Evolutionary conservation across 2,329 filamentous ascomycete species (phyloP).

Genomic region (Epichloe aotearoae): DNA sequence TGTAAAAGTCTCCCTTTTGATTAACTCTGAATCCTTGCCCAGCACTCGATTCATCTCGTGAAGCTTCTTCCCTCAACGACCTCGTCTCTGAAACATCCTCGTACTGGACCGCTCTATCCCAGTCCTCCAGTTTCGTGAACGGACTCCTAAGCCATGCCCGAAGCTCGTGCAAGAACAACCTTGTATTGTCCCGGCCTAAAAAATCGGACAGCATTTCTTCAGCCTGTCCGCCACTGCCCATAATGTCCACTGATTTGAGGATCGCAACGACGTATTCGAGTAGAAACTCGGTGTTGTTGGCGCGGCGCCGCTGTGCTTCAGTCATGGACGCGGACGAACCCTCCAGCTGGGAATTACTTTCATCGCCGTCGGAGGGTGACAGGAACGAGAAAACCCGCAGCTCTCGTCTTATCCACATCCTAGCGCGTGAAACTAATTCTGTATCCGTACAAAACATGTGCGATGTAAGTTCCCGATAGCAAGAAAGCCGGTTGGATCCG

Average conservation of each 20-base stretch:
- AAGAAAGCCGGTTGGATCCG: constrained; percentile 65
- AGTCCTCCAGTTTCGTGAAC: constrained; percentile 55
- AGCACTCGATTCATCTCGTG: background rate
- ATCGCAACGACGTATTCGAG: constrained; percentile 79
- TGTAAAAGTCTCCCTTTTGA: constrained; percentile 16
- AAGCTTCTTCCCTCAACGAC: background rate
- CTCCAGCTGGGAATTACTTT: constrained; percentile 8
- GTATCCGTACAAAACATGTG: constrained; percentile 48
- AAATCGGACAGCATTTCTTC: constrained; percentile 71
- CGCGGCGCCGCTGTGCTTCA: constrained; percentile 20
- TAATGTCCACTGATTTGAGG: constrained; percentile 69
- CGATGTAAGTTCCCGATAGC: constrained; percentile 62
- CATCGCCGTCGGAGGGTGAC: constrained; percentile 18
- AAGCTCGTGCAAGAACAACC: constrained; percentile 74
- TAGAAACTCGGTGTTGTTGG: constrained; percentile 61
- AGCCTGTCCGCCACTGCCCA: constrained; percentile 63
- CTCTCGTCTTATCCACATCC: constrained; percentile 73
- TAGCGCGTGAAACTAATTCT: constrained; percentile 60
- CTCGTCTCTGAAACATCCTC: constrained; percentile 4
- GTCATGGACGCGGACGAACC: constrained; percentile 21
- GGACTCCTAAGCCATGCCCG: constrained; percentile 74
- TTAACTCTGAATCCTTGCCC: background rate
- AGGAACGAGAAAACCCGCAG: constrained; percentile 72
- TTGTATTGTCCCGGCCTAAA: constrained; percentile 58
- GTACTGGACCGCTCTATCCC: constrained; percentile 75